Conservation (phyloP, 139 green algal species). For the Edaphochlamys debaryana region DNA sequence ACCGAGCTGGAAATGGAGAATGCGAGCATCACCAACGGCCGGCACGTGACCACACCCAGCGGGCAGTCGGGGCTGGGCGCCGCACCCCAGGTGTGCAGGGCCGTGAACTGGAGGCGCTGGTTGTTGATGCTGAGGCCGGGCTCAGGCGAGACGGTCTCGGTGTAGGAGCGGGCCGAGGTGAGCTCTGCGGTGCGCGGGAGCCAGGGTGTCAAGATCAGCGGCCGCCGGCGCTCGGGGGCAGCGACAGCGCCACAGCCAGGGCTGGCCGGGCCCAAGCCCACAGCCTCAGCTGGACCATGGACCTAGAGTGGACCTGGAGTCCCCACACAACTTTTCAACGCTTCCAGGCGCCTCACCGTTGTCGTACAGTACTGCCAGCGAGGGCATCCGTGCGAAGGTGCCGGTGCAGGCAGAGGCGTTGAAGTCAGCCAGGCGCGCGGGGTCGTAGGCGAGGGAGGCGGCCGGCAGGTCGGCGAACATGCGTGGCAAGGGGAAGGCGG, state of each 20-base stretch:
- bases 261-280: no score
- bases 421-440: neutral
- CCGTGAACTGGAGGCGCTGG: neutral
- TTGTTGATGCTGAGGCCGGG: neutral
- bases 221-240: no score
- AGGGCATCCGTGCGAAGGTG: no score
- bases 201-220: neutral
- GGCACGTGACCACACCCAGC: neutral
- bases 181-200: neutral
- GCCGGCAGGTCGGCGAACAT: neutral
- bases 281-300: no score
- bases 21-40: neutral
- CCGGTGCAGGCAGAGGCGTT: no score
- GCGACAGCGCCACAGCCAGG: no score
- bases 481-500: neutral
- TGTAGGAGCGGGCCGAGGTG: neutral
- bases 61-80: neutral
- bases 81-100: no score
- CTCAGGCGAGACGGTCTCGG: neutral
- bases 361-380: no score
- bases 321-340: no score
- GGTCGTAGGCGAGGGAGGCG: neutral
- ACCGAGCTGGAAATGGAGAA: neutral
- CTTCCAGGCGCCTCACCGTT: no score
- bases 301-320: no score